Conservation (phyloP, 306 rosid species). For the Morella rubra region DNA sequence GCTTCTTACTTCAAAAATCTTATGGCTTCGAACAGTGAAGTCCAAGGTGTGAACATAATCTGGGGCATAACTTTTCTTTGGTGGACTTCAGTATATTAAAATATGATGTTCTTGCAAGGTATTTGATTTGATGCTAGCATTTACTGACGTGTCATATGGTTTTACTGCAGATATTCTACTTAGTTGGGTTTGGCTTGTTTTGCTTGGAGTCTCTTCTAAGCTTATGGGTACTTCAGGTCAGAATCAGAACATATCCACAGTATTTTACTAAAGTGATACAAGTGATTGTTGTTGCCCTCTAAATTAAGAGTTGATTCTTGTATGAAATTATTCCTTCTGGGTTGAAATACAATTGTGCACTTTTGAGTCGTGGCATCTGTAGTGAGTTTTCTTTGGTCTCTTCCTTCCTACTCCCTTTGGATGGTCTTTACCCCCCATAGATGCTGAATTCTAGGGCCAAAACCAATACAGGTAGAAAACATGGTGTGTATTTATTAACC, state of each 20-base stretch:
- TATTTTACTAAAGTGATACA: background rate
- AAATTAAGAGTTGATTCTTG: background rate
- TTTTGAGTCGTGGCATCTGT: background rate
- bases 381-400: background rate
- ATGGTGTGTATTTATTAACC: background rate
- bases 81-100: background rate
- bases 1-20: background rate
- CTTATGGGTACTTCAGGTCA: constrained; percentile 18
- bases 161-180: constrained; percentile 75
- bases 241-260: background rate
- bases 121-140: constrained; percentile 16
- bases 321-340: background rate
- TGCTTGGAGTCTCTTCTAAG: constrained; percentile 93
- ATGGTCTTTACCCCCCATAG: background rate
- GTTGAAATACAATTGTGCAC: background rate
- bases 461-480: background rate
- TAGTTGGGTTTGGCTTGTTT: constrained; percentile 86
- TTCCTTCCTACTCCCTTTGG: background rate
- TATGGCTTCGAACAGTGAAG: background rate
- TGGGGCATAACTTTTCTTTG: background rate
- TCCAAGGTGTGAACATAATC: background rate
- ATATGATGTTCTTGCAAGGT: constrained; percentile 1
- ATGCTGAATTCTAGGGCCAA: background rate
- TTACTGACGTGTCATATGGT: constrained; percentile 12
- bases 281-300: background rate